Evolutionary conservation across 2,329 filamentous ascomycete genomes (phyloP), one percentile per base, ranked within the genome.

Genomic region (Scleromitrula shiraiana): DNA sequence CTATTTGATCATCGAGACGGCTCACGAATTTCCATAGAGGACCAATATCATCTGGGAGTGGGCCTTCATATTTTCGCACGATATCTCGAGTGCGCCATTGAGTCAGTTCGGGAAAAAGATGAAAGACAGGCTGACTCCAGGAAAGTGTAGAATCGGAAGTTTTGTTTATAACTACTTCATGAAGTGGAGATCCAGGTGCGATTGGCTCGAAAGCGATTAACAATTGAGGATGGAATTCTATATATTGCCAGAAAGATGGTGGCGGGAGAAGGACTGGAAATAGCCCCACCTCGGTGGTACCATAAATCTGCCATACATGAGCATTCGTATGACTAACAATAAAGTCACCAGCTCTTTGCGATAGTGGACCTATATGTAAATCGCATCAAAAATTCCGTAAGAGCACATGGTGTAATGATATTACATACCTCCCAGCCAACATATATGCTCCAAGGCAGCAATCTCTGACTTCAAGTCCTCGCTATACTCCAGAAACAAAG

Each of bases 61-160:
- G 37, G 10, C 54, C 57, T 4, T 45, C 37, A 40, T 49, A 55
- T 5, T 41, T 39, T 7, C 45, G 46, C 9, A 57, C 8, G 19
- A 76, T 53, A 45, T 76, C 74, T 32, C 67, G 68, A 6, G 68
- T 72, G 7, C 65, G 61, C 54, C 64, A 73, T 52, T 73, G 68
- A 3, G 66, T 46, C 2, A 63, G 36, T 0, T 68, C 60, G 0
- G 69, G 70, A 40, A 69, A 71, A 2, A 68, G 66, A 29, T 61
- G 58, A 49, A 74, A 74, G 14, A 70, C 53, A 3, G 63, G 61
- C 67, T 56, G 20, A 9, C n/a, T 20, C 47, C 40, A 42, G 10
- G 37, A 10, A 19, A 48, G 32, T 7, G 37, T 17, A 7, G 35
- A 17, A 29, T 48, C 30, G 6, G 19, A 4, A 10, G 22, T 20